Base-by-base conservation (phyloP, 768 basidiomycete genomes). In the Lyophyllum atratum region DNA sequence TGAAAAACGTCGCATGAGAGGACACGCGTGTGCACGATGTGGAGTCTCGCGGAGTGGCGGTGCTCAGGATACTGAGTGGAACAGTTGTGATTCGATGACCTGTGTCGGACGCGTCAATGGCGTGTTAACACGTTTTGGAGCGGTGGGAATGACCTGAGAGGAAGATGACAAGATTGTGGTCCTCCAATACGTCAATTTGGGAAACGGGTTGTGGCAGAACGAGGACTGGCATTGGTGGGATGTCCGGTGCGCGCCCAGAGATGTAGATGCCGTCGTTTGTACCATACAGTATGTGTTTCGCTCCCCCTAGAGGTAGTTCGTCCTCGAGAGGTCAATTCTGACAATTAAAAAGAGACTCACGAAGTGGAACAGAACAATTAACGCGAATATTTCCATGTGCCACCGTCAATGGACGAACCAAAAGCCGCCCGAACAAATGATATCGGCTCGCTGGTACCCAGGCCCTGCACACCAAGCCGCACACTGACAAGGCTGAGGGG, bases 121-220 rank as follows among this genome's bases (percentile, higher is more conserved):
- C 37, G n/a, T n/a, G n/a, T 17, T 4, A 34, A 19, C 25, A n/a
- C 4, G 39, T 44, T 28, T 22, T 22, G 33, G 44, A 46, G 12
- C 24, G 49, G 33, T 4, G 22, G 12, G 21, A 40, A 71, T 17
- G 49, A 85, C 87, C 87, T 28, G 90, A 87, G 24, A 93, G 77
- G 24, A 91, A 90, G 49, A 93, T 80, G 52, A 92, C 76, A 4
- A 91, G 77, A 61, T 89, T 84, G 61, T 84, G 86, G 40, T 90
- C 86, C 66, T 90, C 87, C 29, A 93, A 76, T 4, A 92, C 81
- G 58, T 91, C 90, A 17, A 93, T 83, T 70, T 92, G 89, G 0
- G 83, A 82, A n/a, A 93, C 89, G 6, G 58, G 54, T 19, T 54
- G 47, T 11, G 52, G 54, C 12, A 58, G 33, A 10, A 28, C 17